A percentile compares a stretch with the other conserved stretches of the same genome.
Evolutionary conservation across 257 asterid species (phyloP).

Genomic region (Przewalskia tangutica): DNA sequence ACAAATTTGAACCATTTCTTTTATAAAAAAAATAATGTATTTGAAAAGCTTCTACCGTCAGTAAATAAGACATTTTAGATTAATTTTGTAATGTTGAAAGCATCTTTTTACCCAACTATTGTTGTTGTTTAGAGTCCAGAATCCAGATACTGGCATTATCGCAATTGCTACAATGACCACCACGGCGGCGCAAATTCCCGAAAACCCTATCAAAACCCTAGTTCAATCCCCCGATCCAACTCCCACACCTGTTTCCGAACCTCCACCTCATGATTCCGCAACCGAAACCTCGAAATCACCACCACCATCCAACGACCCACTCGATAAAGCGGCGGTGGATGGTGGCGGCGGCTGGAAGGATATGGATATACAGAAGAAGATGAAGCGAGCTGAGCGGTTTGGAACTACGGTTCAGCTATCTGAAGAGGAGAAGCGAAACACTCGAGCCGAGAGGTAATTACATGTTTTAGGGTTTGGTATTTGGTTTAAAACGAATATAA

Average conservation of each 20-base stretch:
- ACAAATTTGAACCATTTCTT: no score
- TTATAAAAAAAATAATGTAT: no score
- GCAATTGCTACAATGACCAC: constrained; percentile 25
- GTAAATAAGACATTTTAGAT: no score
- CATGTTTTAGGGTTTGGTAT: not conserved
- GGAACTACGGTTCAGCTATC: constrained; percentile 70
- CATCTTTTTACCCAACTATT: no score
- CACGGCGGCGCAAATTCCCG: constrained; percentile 21
- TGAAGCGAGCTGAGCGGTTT: constrained; percentile 87
- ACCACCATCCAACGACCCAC: constrained; percentile 15
- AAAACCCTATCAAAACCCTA: constrained; percentile 16
- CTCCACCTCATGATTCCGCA: constrained; percentile 14
- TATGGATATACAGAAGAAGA: constrained; percentile 65
- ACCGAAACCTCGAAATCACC: not conserved
- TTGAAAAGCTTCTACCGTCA: no score
- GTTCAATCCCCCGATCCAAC: constrained; percentile 31
- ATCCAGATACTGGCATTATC: no score
- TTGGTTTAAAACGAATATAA: not conserved
- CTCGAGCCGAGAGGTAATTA: constrained; percentile 38
- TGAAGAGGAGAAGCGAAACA: constrained; percentile 68
- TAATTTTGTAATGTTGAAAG: no score
- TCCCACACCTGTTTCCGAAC: constrained; percentile 6
- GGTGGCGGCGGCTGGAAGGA: constrained; percentile 19
- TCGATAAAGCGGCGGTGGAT: constrained; percentile 21
- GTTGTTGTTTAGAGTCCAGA: no score